Evolutionary conservation across 306 rosid species (phyloP).

Genomic region (Cucumis hystrix): DNA sequence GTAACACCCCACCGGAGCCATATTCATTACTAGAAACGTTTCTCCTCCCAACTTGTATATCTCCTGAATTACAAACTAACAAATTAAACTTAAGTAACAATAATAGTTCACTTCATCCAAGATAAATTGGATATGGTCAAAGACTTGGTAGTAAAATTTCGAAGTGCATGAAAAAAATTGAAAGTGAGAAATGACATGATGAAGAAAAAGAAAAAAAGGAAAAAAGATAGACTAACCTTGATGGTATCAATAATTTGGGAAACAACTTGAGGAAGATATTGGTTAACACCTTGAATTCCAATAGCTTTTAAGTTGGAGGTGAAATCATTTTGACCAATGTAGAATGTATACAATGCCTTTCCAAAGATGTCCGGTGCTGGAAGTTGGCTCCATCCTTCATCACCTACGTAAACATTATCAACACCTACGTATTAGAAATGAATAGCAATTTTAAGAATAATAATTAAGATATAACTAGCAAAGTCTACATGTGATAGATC

Average conservation of each 20-base stretch:
- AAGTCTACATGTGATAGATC: too few relatives aligned
- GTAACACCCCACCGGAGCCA: constrained; percentile 82
- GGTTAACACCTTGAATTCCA: constrained; percentile 42
- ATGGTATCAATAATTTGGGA: constrained; percentile 47
- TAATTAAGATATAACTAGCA: too few relatives aligned
- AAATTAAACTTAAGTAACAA: background rate
- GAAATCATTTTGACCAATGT: constrained; percentile 91
- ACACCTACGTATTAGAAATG: background rate
- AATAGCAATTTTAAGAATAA: too few relatives aligned
- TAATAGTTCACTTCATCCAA: too few relatives aligned
- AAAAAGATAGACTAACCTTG: constrained; percentile 23
- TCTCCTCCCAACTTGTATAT: constrained; percentile 55
- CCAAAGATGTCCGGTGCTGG: constrained; percentile 51
- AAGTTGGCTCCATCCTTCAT: constrained; percentile 24
- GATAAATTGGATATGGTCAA: too few relatives aligned
- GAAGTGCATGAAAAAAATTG: too few relatives aligned
- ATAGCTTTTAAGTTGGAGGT: constrained; percentile 49
- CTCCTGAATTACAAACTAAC: constrained; percentile 25
- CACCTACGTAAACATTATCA: background rate
- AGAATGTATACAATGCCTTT: constrained; percentile 54
- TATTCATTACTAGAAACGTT: constrained; percentile 50
- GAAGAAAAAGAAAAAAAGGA: too few relatives aligned
- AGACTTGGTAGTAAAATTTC: too few relatives aligned
- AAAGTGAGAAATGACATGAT: too few relatives aligned
- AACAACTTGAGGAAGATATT: constrained; percentile 45